phyloP scores from a whole-genome alignment of 345 rosid genomes.

The Barbarea vulgaris region DNA sequence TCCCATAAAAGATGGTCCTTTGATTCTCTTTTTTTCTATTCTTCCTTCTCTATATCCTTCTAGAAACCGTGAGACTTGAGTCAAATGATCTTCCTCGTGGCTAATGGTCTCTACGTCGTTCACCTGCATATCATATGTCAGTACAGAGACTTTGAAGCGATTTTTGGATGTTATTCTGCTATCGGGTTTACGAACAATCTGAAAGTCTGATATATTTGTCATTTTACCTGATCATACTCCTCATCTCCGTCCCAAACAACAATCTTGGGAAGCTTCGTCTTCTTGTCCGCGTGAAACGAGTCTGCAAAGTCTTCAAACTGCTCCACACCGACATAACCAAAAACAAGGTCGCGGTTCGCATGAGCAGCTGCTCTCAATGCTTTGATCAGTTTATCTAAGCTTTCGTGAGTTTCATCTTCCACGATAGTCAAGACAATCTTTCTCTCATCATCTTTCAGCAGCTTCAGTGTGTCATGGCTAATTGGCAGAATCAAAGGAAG shows the following conservation, averaged over 20 bases:
- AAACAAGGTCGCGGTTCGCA: slow-evolving; percentile 87
- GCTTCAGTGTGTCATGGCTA: slow-evolving; percentile 69
- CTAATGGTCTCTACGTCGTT: slow-evolving; percentile 57
- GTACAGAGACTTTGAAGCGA: neutral
- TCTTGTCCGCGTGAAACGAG: slow-evolving; percentile 59
- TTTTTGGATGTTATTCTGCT: neutral
- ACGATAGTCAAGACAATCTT: slow-evolving; percentile 75
- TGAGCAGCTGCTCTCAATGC: slow-evolving; percentile 86
- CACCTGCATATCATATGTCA: slow-evolving; percentile 49
- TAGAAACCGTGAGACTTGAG: slow-evolving; percentile 73
- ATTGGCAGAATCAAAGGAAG: slow-evolving; percentile 81
- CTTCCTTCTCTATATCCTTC: slow-evolving; percentile 84
- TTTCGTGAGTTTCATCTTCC: slow-evolving; percentile 75
- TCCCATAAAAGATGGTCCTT: slow-evolving; percentile 77
- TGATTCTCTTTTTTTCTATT: slow-evolving; percentile 52
- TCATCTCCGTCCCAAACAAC: slow-evolving; percentile 87
- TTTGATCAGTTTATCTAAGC: slow-evolving; percentile 58
- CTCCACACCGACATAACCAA: slow-evolving; percentile 80
- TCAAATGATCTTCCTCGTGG: slow-evolving; percentile 67
- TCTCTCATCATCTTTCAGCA: slow-evolving; percentile 81
- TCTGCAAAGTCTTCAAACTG: slow-evolving; percentile 84
- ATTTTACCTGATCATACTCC: slow-evolving; percentile 66
- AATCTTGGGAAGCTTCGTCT: slow-evolving; percentile 72
- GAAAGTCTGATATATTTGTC: neutral
- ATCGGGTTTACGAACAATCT: neutral